A percentile compares a stretch with the other conserved stretches of the same genome.
Evolutionary conservation across 1,284 basidiomycete genomes (phyloP).

Genomic region (Malassezia slooffiae): DNA sequence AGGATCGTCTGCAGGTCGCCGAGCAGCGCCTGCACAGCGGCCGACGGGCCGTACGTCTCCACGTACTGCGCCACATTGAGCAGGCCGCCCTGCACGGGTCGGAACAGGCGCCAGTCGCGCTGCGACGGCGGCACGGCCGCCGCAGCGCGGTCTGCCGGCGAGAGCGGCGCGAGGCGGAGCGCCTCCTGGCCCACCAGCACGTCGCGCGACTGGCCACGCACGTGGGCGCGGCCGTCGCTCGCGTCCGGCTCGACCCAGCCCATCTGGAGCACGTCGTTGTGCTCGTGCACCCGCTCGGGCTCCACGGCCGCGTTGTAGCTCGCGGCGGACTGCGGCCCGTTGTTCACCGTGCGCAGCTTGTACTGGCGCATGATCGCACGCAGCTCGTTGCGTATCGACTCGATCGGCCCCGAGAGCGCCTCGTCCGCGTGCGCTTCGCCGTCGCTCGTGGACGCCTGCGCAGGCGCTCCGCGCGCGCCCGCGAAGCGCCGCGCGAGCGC

Average conservation of each 20-base stretch:
- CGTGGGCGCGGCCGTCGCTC: neutral
- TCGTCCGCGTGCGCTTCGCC: constrained; percentile 9
- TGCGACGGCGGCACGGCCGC: neutral
- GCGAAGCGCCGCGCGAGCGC: constrained; percentile 57
- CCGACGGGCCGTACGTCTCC: constrained; percentile 28
- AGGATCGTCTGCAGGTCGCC: constrained; percentile 34
- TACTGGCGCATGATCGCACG: constrained; percentile 44
- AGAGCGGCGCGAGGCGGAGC: constrained; percentile 27
- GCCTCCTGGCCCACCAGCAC: constrained; percentile 38
- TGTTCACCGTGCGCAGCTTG: constrained; percentile 40
- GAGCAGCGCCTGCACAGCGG: constrained; percentile 30
- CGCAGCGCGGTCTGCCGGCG: constrained; percentile 11
- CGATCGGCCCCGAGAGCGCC: constrained; percentile 24
- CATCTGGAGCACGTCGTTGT: constrained; percentile 41
- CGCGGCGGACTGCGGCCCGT: constrained; percentile 33
- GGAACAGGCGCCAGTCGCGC: constrained; percentile 40
- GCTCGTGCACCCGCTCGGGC: constrained; percentile 34
- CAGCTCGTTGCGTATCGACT: constrained; percentile 37
- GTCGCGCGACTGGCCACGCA: constrained; percentile 13
- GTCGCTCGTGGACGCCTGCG: neutral
- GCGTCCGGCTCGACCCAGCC: constrained; percentile 33
- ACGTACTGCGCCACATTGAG: constrained; percentile 36
- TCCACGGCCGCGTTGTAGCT: constrained; percentile 38
- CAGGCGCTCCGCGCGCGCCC: neutral
- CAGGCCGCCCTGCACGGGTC: constrained; percentile 32